phyloP scores from a whole-genome alignment of 1,284 basidiomycete species.

The Ustilago cynodontis region DNA sequence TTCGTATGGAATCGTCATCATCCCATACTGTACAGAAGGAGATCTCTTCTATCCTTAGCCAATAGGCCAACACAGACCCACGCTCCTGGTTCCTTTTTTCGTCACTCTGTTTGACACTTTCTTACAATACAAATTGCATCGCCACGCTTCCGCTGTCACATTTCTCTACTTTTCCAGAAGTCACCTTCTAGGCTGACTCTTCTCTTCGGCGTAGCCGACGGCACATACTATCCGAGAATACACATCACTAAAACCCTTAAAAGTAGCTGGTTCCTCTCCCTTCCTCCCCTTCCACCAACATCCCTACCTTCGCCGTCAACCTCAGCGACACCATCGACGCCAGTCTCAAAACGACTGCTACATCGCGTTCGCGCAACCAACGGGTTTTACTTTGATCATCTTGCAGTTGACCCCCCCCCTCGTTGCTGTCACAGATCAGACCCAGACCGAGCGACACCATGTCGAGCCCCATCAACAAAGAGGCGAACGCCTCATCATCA shows the following conservation, averaged over 20 bases:
- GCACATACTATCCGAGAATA: not conserved
- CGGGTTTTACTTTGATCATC: not conserved
- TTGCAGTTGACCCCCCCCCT: not conserved
- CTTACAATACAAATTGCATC: not conserved
- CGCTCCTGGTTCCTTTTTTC: not conserved
- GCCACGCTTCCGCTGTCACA: slow-evolving; percentile 5
- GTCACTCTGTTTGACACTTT: not conserved
- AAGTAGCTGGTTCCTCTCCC: not conserved
- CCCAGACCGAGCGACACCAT: slow-evolving; percentile 8
- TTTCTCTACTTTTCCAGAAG: not conserved
- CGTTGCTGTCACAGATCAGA: not conserved
- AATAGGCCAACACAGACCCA: not conserved
- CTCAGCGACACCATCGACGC: not conserved
- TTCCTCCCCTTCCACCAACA: not conserved
- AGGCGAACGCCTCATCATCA: not conserved
- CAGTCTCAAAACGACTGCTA: not conserved
- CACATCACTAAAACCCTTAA: not conserved
- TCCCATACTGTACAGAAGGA: not conserved
- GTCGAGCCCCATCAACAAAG: slow-evolving; percentile 13
- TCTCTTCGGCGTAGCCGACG: slow-evolving; percentile 1
- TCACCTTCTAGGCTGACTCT: not conserved
- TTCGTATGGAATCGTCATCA: not conserved
- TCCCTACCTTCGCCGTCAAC: not conserved
- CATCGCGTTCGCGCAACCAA: not conserved
- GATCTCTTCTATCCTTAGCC: not conserved